Conservation (phyloP, 768 basidiomycete species). For the Clavulina sp. region DNA sequence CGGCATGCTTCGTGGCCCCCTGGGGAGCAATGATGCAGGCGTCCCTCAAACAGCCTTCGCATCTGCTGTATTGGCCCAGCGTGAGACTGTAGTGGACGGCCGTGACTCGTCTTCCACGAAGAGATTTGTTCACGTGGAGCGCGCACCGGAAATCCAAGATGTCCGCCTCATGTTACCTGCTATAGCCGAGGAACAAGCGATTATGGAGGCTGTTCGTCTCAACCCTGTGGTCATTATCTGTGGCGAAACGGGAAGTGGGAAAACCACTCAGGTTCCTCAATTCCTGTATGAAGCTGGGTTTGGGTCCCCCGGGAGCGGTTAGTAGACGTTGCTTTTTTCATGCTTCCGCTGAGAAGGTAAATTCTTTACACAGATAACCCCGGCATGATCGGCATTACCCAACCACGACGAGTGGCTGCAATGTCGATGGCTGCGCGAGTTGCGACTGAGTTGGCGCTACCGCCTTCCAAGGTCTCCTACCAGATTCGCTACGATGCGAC, state of each 20-base stretch:
- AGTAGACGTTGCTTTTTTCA: conserved; percentile 24
- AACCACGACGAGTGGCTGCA: conserved; percentile 92
- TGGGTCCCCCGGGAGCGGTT: conserved; percentile 67
- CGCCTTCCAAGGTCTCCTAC: conserved; percentile 72
- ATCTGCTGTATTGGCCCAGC: conserved; percentile 27
- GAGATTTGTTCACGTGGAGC: conserved; percentile 34
- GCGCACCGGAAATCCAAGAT: conserved; percentile 57
- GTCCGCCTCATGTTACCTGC: conserved; percentile 71
- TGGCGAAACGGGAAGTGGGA: conserved; percentile 95
- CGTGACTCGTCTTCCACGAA: conserved; percentile 5
- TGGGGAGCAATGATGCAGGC: conserved; percentile 53
- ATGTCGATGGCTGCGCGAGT: conserved; percentile 92
- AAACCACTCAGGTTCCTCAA: conserved; percentile 96
- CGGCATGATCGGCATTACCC: conserved; percentile 95
- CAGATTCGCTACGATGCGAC: conserved; percentile 97
- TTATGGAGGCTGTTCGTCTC: conserved; percentile 80
- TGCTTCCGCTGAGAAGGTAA: not conserved
- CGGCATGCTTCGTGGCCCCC: conserved; percentile 33
- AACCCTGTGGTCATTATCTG: conserved; percentile 77
- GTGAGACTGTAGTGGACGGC: too few relatives aligned
- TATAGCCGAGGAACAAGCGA: conserved; percentile 79
- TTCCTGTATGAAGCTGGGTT: conserved; percentile 97
- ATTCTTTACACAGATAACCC: conserved; percentile 52
- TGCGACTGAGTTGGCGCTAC: conserved; percentile 76
- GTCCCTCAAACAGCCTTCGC: conserved; percentile 54